Percentiles rank a stretch among this genome's conserved stretches.
phyloP scores from a whole-genome alignment of 371 early-diverging fungal species.

The Homolaphlyctis polyrhiza region DNA sequence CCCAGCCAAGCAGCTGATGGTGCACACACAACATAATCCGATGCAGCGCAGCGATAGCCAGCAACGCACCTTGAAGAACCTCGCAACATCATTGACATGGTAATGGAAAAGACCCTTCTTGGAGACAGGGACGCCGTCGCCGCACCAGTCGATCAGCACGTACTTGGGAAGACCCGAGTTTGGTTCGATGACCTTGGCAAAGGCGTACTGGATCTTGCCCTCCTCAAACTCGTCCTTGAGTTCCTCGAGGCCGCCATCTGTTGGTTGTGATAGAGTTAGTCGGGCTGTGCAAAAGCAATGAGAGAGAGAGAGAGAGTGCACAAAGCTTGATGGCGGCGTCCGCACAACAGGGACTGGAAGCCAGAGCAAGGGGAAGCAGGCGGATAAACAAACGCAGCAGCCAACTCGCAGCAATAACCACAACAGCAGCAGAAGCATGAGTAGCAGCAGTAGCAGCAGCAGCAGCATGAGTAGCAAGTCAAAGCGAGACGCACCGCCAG shows the following conservation, averaged over 20 bases:
- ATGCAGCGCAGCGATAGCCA: not conserved
- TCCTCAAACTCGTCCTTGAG: conserved; percentile 86
- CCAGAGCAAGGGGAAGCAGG: too few species aligned
- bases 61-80: conserved; percentile 64
- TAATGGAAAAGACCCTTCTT: conserved; percentile 84
- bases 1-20: too few species aligned
- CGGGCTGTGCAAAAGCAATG: not conserved
- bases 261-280: not conserved
- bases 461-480: too few species aligned
- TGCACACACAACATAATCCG: not conserved
- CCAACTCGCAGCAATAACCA: too few species aligned
- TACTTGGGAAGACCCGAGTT: conserved; percentile 82
- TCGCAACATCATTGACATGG: conserved; percentile 73
- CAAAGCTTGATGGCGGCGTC: not conserved
- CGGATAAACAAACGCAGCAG: too few species aligned
- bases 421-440: too few species aligned
- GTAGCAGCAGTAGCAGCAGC: too few species aligned
- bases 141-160: conserved; percentile 94
- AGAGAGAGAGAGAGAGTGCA: not conserved
- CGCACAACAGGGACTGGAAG: not conserved
- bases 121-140: conserved; percentile 87
- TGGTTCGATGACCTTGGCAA: conserved; percentile 78
- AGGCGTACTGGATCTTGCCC: conserved; percentile 87
- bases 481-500: too few species aligned
- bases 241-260: conserved; percentile 77